phyloP scores from a whole-genome alignment of 2,329 filamentous ascomycete genomes.

The Beauveria sp. region DNA sequence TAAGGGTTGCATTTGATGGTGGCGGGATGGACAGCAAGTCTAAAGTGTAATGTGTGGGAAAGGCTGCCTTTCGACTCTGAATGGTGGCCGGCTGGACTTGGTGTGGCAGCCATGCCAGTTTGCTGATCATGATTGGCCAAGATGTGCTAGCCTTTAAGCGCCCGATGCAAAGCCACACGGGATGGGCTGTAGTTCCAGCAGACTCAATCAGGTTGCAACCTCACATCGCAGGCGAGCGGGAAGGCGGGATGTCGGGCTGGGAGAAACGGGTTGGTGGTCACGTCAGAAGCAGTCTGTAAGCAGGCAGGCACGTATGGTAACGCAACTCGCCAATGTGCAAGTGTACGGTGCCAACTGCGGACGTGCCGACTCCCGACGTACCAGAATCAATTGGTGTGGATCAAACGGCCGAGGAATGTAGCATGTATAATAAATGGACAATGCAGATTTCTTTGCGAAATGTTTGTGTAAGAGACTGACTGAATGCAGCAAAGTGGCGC shows the following conservation, averaged over 20 bases:
- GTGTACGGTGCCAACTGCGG: too few species aligned
- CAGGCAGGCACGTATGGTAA: background rate
- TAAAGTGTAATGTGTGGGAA: background rate
- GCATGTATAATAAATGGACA: background rate
- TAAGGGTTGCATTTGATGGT: too few species aligned
- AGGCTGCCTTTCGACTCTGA: background rate
- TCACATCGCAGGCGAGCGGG: background rate
- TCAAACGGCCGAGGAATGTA: background rate
- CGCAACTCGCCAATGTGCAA: background rate
- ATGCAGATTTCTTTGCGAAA: too few species aligned
- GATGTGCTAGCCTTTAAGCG: background rate
- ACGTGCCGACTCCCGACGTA: too few species aligned
- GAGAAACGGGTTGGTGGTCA: background rate
- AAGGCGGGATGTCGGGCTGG: background rate
- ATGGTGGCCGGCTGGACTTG: background rate
- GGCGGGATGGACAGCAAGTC: background rate
- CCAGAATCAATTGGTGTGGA: too few species aligned
- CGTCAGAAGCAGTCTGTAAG: background rate
- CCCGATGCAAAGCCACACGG: slow-evolving; percentile 2
- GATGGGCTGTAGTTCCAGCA: background rate
- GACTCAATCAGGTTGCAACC: background rate
- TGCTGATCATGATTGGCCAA: slow-evolving; percentile 1
- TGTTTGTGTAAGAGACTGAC: too few species aligned
- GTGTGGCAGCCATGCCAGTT: background rate
- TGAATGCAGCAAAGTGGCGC: too few species aligned